phyloP scores from a whole-genome alignment of 1,284 basidiomycete species.

The Exsudoporus floridanus region DNA sequence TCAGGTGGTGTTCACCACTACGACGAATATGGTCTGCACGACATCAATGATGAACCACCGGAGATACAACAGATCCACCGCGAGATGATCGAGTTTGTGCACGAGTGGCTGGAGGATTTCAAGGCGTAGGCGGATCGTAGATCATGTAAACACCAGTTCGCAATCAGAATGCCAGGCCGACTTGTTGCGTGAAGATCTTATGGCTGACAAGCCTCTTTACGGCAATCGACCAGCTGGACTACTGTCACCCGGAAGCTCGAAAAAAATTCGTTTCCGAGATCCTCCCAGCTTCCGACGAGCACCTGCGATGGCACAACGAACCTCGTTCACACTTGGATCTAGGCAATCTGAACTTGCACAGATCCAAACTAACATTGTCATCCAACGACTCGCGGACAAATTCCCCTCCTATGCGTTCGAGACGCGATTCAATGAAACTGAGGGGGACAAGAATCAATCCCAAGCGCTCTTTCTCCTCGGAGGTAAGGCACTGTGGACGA shows the following conservation, averaged over 20 bases:
- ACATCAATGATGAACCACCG: slow-evolving; percentile 68
- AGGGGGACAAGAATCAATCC: slow-evolving; percentile 89
- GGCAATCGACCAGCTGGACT: background rate
- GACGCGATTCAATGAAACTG: slow-evolving; percentile 85
- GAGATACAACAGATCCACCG: slow-evolving; percentile 80
- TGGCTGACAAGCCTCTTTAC: background rate
- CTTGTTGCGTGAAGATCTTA: background rate
- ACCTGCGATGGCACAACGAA: slow-evolving; percentile 15
- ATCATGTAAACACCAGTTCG: background rate
- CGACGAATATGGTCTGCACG: slow-evolving; percentile 80
- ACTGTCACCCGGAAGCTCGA: background rate
- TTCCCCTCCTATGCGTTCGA: slow-evolving; percentile 55
- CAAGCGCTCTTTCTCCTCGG: slow-evolving; percentile 79
- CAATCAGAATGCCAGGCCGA: background rate
- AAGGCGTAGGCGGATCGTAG: slow-evolving; percentile 9
- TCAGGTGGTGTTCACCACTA: slow-evolving; percentile 86
- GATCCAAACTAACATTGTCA: slow-evolving; percentile 80
- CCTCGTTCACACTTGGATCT: slow-evolving; percentile 72
- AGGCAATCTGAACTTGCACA: slow-evolving; percentile 84
- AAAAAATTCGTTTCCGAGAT: background rate
- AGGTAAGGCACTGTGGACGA: slow-evolving; percentile 92
- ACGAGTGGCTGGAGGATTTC: slow-evolving; percentile 77
- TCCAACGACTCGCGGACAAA: slow-evolving; percentile 52
- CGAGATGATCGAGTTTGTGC: slow-evolving; percentile 81
- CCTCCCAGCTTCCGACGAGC: background rate